Percentiles rank a stretch among this genome's conserved stretches.
Evolutionary conservation across 78 protist genomes (phyloP).

Genomic region (Dictyostelium intermedium): DNA sequence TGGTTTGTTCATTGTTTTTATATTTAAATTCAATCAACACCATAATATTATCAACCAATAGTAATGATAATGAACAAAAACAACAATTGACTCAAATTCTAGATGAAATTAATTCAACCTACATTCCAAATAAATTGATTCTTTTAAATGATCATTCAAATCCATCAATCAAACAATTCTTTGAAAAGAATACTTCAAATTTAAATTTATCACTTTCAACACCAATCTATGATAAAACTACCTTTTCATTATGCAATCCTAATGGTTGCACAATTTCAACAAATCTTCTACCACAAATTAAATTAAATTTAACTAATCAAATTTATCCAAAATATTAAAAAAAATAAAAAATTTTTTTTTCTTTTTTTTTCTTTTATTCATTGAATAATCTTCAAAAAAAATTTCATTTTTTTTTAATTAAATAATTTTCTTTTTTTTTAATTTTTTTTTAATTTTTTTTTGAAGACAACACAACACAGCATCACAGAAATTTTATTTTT

Average conservation of each 20-base stretch:
- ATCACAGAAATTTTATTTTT: no score
- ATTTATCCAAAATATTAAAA: neutral
- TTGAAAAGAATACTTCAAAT: neutral
- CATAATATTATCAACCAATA: neutral
- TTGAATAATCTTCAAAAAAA: no score
- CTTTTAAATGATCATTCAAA: neutral
- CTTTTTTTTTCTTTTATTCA: neutral
- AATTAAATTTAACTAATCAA: neutral
- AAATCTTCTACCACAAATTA: neutral
- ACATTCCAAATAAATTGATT: conserved; percentile 35
- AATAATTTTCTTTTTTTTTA: no score
- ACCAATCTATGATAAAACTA: conserved; percentile 15
- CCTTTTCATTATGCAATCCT: conserved; percentile 5
- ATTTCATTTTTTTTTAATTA: no score
- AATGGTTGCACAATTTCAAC: conserved; percentile 31
- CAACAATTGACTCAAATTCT: neutral
- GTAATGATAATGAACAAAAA: neutral
- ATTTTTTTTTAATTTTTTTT: no score
- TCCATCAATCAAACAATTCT: neutral
- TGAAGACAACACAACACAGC: no score
- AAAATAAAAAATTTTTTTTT: neutral
- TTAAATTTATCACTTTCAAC: neutral
- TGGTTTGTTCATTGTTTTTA: conserved; percentile 15
- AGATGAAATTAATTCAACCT: neutral
- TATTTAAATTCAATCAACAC: neutral